A percentile compares a stretch with the other conserved stretches of the same genome.
These are phyloP conservation scores for Wallacemonas rigidus DNA, from an alignment of 208 protist genomes.

Conservation along the genomic window DNA sequence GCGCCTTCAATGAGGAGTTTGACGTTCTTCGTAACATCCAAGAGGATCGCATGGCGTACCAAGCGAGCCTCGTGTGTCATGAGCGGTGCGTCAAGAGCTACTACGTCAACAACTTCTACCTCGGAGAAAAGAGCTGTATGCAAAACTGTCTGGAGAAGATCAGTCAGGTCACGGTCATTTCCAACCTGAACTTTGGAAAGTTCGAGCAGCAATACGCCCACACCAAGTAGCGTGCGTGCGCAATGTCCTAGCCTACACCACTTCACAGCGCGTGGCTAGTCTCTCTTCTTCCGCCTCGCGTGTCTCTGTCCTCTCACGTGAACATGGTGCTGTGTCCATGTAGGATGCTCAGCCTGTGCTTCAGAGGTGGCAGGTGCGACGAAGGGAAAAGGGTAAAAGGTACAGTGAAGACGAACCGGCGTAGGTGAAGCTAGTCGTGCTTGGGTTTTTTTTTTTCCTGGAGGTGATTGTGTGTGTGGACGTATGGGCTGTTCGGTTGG, in stretches of 20 bases:
- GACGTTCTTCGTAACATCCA: conserved; percentile 84
- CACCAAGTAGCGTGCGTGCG: not conserved
- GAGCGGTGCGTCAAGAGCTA: conserved; percentile 82
- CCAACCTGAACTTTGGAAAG: conserved; percentile 84
- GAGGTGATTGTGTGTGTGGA: not conserved
- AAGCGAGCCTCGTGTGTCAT: conserved; percentile 71
- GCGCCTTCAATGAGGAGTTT: conserved; percentile 79
- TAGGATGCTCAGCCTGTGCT: too few species aligned
- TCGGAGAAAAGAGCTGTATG: conserved; percentile 80
- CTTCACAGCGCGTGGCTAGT: too few species aligned
- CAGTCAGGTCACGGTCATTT: conserved; percentile 81
- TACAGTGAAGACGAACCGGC: too few species aligned
- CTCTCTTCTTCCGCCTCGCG: too few species aligned
- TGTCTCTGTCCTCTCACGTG: too few species aligned
- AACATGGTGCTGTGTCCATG: too few species aligned
- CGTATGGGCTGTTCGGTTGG: conserved; percentile 8
- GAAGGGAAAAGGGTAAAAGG: too few species aligned
- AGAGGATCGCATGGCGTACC: conserved; percentile 86
- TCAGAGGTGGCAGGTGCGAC: too few species aligned
- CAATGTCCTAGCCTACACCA: too few species aligned
- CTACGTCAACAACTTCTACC: conserved; percentile 81
- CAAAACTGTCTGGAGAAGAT: conserved; percentile 89
- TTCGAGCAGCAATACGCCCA: conserved; percentile 58
- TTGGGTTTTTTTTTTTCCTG: too few species aligned
- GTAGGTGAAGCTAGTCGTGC: too few species aligned